Evolutionary conservation across 108 stramenopile species (phyloP).

Genomic region (Conticribra weissflogii): DNA sequence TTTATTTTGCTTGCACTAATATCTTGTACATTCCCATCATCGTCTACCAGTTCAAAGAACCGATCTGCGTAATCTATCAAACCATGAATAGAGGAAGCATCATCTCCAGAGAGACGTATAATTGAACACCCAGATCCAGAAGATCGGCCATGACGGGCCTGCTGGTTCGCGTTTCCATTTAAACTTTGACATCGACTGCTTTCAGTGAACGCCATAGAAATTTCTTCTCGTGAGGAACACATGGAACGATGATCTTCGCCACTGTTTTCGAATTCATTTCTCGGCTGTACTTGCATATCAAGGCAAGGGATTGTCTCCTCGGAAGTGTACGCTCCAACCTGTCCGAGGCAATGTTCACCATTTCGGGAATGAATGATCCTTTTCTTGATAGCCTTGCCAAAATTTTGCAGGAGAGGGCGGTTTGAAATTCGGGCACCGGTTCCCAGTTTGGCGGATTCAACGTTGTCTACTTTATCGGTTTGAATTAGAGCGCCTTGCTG

Average conservation of each 20-base stretch:
- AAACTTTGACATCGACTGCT: conserved; percentile 2
- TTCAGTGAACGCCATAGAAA: conserved; percentile 26
- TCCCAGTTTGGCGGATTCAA: too few relatives aligned
- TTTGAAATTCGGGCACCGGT: too few relatives aligned
- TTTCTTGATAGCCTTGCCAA: conserved; percentile 25
- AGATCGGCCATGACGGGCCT: conserved; percentile 24
- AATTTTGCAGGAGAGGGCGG: conserved; percentile 38
- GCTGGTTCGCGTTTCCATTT: background rate
- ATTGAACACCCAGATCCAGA: conserved; percentile 47
- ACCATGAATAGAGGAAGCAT: conserved; percentile 36
- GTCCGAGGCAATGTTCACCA: conserved; percentile 24
- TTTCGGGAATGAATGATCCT: conserved; percentile 26
- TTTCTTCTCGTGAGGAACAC: conserved; percentile 14
- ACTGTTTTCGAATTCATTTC: background rate
- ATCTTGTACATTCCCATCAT: too few relatives aligned
- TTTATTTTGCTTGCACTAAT: too few relatives aligned
- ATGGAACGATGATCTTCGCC: background rate
- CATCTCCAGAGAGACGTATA: conserved; percentile 31
- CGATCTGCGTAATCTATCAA: conserved; percentile 26
- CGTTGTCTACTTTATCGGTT: too few relatives aligned
- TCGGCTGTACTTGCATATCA: conserved; percentile 25
- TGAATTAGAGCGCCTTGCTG: too few relatives aligned
- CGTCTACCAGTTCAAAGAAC: conserved; percentile 46
- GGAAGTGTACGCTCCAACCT: conserved; percentile 27
- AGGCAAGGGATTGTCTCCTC: conserved; percentile 36